Conservation (phyloP, 1,139 yeast species). For the Kodamaea arcana region DNA sequence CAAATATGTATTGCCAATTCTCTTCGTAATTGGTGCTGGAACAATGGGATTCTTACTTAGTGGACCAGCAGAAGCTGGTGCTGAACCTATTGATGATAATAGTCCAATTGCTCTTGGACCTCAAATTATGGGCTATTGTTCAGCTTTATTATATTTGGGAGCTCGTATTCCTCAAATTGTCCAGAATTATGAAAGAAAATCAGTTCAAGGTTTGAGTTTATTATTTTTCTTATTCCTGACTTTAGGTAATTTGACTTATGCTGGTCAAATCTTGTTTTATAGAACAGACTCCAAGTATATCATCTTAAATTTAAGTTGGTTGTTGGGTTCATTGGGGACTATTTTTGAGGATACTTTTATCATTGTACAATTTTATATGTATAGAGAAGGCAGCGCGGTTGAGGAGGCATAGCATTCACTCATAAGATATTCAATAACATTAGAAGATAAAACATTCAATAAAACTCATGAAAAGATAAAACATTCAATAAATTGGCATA, state of each 20-base stretch:
- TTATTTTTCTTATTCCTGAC: slow-evolving; percentile 73
- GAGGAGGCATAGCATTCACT: not conserved
- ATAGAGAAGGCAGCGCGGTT: slow-evolving; percentile 25
- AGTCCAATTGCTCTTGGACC: slow-evolving; percentile 50
- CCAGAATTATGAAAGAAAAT: slow-evolving; percentile 63
- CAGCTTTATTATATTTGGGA: slow-evolving; percentile 67
- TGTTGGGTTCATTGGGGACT: slow-evolving; percentile 71
- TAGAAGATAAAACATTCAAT: too few relatives aligned
- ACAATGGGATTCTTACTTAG: slow-evolving; percentile 56
- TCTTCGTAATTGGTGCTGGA: slow-evolving; percentile 69
- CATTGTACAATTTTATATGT: slow-evolving; percentile 61
- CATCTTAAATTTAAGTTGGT: slow-evolving; percentile 65
- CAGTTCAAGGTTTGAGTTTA: slow-evolving; percentile 71
- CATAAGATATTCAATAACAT: too few relatives aligned
- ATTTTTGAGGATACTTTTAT: slow-evolving; percentile 63
- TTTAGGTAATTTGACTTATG: slow-evolving; percentile 73
- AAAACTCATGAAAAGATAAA: too few relatives aligned
- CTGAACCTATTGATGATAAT: slow-evolving; percentile 14
- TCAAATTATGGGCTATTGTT: slow-evolving; percentile 65
- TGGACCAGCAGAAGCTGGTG: slow-evolving; percentile 15
- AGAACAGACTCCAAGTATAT: slow-evolving; percentile 60
- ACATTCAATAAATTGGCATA: too few relatives aligned
- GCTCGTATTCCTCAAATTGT: slow-evolving; percentile 79
- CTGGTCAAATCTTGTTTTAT: slow-evolving; percentile 66
- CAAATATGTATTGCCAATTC: slow-evolving; percentile 55